Percentiles rank a stretch among this genome's conserved stretches.
phyloP scores from a whole-genome alignment of 257 asterid genomes.

The Anisodus acutangulus region DNA sequence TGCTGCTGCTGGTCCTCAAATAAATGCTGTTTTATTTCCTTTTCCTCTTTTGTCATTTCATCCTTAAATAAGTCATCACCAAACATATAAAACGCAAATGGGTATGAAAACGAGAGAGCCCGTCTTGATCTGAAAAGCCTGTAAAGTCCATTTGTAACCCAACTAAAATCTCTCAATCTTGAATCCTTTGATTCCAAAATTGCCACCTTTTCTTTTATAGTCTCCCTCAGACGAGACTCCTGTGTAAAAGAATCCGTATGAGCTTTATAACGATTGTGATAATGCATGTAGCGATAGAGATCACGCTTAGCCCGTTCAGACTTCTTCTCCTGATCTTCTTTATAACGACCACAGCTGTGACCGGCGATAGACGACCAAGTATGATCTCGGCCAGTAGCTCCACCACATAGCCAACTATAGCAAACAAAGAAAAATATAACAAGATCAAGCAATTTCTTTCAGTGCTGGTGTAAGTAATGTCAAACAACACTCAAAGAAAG shows the following conservation, averaged over 20 bases:
- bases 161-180: slow-evolving; percentile 73
- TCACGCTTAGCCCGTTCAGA: slow-evolving; percentile 80
- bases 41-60: slow-evolving; percentile 72
- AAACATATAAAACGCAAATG: slow-evolving; percentile 95
- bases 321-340: slow-evolving; percentile 63
- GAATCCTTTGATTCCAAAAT: slow-evolving; percentile 66
- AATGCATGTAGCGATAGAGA: slow-evolving; percentile 87
- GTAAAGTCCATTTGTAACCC: slow-evolving; percentile 81
- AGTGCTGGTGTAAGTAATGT: slow-evolving; percentile 7
- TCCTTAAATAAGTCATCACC: slow-evolving; percentile 80
- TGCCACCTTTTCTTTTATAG: slow-evolving; percentile 61
- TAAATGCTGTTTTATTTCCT: slow-evolving; percentile 73
- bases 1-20: slow-evolving; percentile 99
- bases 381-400: slow-evolving; percentile 87
- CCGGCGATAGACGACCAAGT: slow-evolving; percentile 69
- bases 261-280: slow-evolving; percentile 87
- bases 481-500: slow-evolving; percentile 6
- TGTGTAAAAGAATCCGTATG: slow-evolving; percentile 84
- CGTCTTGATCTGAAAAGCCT: slow-evolving; percentile 92
- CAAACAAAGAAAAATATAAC: slow-evolving; percentile 35
- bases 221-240: slow-evolving; percentile 73
- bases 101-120: slow-evolving; percentile 88
- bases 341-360: slow-evolving; percentile 95
- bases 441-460: slow-evolving; percentile 18
- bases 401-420: slow-evolving; percentile 95